These are phyloP conservation scores for Avicennia marina DNA, from an alignment of 257 asterid species.

Conservation along the genomic window DNA sequence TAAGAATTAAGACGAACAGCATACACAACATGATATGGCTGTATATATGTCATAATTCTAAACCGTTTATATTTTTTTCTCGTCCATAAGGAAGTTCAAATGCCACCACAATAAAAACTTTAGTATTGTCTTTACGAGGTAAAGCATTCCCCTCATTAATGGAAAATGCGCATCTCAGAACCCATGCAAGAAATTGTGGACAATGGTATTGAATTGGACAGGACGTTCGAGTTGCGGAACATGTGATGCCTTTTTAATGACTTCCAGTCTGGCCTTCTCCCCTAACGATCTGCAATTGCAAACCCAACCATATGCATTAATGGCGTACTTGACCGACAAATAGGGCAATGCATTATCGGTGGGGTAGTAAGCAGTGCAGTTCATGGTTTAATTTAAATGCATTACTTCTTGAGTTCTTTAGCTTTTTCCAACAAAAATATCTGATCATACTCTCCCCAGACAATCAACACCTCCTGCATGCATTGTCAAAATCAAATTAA, in stretches of 20 bases:
- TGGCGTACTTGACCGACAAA: too few relatives aligned
- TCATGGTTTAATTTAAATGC: neutral
- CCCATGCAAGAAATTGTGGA: conserved; percentile 10
- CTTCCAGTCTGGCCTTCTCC: conserved; percentile 34
- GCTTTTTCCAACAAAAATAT: conserved; percentile 65
- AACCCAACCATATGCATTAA: neutral
- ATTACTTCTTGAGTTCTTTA: conserved; percentile 49
- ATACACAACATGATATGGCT: too few relatives aligned
- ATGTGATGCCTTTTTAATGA: conserved; percentile 35
- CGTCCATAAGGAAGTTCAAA: too few relatives aligned
- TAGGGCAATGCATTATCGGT: neutral
- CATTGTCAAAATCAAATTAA: conserved; percentile 1
- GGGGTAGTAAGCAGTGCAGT: neutral
- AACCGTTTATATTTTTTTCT: too few relatives aligned
- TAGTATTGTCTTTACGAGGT: too few relatives aligned
- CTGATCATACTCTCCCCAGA: conserved; percentile 81
- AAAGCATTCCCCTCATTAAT: too few relatives aligned
- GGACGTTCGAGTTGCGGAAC: conserved; percentile 39
- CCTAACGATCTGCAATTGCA: conserved; percentile 34
- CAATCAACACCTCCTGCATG: conserved; percentile 61
- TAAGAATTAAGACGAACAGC: too few relatives aligned
- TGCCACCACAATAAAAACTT: too few relatives aligned
- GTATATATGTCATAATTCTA: too few relatives aligned
- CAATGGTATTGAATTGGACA: conserved; percentile 8
- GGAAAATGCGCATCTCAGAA: too few relatives aligned